phyloP scores from a whole-genome alignment of 2,329 filamentous ascomycete genomes.

The Penicillium sp. region DNA sequence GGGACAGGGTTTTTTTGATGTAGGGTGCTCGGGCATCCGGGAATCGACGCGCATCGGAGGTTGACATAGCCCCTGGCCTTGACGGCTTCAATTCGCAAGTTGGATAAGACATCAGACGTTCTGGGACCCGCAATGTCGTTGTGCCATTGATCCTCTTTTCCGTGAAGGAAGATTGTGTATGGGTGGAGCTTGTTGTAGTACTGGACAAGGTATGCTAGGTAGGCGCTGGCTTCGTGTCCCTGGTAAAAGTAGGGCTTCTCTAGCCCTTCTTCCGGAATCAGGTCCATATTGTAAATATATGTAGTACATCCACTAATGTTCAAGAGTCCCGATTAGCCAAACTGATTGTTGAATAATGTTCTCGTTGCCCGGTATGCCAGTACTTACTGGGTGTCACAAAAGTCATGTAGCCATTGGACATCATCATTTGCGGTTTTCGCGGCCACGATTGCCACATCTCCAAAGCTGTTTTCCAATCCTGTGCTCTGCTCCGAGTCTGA shows the following conservation, averaged over 20 bases:
- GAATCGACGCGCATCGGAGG: slow-evolving; percentile 39
- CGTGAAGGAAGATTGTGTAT: slow-evolving; percentile 63
- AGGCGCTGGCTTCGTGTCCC: slow-evolving; percentile 65
- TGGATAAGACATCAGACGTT: slow-evolving; percentile 31
- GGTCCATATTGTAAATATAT: background rate
- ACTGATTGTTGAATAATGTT: too few species aligned
- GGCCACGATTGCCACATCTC: slow-evolving; percentile 6
- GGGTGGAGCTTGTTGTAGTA: slow-evolving; percentile 62
- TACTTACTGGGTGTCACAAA: slow-evolving; percentile 7
- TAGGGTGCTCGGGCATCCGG: slow-evolving; percentile 37
- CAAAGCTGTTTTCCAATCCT: background rate
- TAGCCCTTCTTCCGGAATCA: slow-evolving; percentile 1
- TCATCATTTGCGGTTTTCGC: slow-evolving; percentile 3
- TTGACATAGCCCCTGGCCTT: slow-evolving; percentile 42
- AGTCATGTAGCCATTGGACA: slow-evolving; percentile 4
- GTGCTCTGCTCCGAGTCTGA: background rate
- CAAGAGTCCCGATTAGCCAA: too few species aligned
- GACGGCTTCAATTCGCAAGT: slow-evolving; percentile 39
- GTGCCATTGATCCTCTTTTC: slow-evolving; percentile 59
- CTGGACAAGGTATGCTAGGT: slow-evolving; percentile 63
- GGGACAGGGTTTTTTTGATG: slow-evolving; percentile 30
- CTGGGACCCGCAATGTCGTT: slow-evolving; percentile 50
- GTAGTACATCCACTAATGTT: too few species aligned
- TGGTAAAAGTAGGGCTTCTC: slow-evolving; percentile 33
- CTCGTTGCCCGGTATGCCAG: too few species aligned